phyloP scores from a whole-genome alignment of 1,139 yeast species.

The Kodamaea anthophila region DNA sequence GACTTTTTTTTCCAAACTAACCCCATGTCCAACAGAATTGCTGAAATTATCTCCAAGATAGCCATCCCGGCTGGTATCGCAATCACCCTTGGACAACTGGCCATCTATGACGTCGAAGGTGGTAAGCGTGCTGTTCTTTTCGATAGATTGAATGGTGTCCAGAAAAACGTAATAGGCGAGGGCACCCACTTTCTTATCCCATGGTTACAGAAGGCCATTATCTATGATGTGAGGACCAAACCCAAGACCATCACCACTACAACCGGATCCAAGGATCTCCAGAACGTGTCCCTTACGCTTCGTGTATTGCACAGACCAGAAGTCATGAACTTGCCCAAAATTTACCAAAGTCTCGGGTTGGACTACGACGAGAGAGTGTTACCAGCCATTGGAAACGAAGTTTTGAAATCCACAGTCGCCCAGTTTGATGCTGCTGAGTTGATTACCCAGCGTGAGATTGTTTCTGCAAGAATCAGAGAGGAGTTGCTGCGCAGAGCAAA shows the following conservation, averaged over 20 bases:
- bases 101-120: conserved; percentile 90
- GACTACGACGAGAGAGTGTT: conserved; percentile 97
- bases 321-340: conserved; percentile 69
- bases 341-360: conserved; percentile 85
- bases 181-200: conserved; percentile 95
- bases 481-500: conserved; percentile 80
- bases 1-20: too few relatives aligned
- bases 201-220: conserved; percentile 88
- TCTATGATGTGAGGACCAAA: conserved; percentile 84
- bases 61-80: conserved; percentile 71
- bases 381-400: conserved; percentile 96
- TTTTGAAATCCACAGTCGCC: conserved; percentile 90
- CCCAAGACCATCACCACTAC: conserved; percentile 93
- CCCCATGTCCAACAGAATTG: conserved; percentile 38
- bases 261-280: conserved; percentile 96
- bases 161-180: conserved; percentile 82
- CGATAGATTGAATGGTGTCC: conserved; percentile 87
- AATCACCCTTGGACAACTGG: conserved; percentile 59
- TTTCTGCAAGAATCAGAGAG: conserved; percentile 80
- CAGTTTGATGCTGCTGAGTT: conserved; percentile 98
- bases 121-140: conserved; percentile 95
- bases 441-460: conserved; percentile 95
- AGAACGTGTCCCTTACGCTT: conserved; percentile 88
- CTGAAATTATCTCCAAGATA: conserved; percentile 37
- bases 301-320: conserved; percentile 95